These are phyloP conservation scores for Botrytis fragariae DNA, from an alignment of 2,329 filamentous ascomycete genomes.

Conservation along the genomic window DNA sequence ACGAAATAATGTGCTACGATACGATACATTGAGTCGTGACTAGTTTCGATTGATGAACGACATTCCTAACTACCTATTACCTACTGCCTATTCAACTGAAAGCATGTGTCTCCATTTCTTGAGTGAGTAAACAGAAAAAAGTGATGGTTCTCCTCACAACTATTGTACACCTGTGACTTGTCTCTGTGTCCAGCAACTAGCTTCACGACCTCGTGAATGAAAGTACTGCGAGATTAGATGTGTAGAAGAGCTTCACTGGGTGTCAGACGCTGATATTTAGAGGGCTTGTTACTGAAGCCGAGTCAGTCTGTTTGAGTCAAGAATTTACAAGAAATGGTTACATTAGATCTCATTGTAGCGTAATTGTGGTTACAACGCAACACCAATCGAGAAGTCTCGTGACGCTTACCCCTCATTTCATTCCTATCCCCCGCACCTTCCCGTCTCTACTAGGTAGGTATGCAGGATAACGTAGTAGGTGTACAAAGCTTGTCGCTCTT, in stretches of 20 bases:
- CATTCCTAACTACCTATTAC: neutral
- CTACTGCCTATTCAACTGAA: neutral
- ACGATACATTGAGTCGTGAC: neutral
- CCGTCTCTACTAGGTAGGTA: neutral
- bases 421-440: slow-evolving; percentile 2
- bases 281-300: neutral
- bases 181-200: neutral
- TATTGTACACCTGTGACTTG: neutral
- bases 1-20: neutral
- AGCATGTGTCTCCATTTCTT: neutral
- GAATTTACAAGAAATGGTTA: neutral
- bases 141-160: neutral
- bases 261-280: neutral
- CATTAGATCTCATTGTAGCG: neutral
- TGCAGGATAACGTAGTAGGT: neutral
- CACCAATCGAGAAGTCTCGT: slow-evolving; percentile 8
- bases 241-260: neutral
- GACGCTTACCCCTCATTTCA: slow-evolving; percentile 20
- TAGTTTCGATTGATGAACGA: neutral
- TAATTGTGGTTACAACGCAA: neutral
- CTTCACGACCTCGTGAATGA: neutral
- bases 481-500: too few relatives aligned
- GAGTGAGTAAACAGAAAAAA: neutral
- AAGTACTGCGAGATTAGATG: neutral
- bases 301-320: neutral